Percentiles rank a stretch among this genome's conserved stretches.
phyloP scores from a whole-genome alignment of 257 asterid genomes.

The Cruciata laevipes region DNA sequence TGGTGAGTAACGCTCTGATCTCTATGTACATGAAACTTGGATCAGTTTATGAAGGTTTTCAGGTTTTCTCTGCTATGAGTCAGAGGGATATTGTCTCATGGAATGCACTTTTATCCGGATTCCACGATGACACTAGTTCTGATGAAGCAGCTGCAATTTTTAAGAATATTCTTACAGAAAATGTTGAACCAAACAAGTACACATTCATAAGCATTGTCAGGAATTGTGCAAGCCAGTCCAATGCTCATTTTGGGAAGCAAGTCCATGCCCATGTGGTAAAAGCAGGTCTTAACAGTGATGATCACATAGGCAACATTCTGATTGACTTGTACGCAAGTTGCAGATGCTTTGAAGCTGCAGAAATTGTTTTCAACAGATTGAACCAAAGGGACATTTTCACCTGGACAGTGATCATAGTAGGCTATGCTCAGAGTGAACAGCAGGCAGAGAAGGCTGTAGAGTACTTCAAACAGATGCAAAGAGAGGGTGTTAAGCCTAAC shows the following conservation, averaged over 20 bases:
- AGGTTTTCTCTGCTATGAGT: constrained; percentile 43
- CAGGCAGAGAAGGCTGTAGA: constrained; percentile 61
- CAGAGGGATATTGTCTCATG: constrained; percentile 58
- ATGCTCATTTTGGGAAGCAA: constrained; percentile 57
- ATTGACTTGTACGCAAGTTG: constrained; percentile 75
- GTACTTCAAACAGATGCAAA: constrained; percentile 59
- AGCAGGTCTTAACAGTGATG: constrained; percentile 27
- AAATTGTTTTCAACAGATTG: constrained; percentile 46
- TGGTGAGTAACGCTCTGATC: constrained; percentile 64
- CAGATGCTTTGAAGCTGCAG: constrained; percentile 46
- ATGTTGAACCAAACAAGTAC: constrained; percentile 59
- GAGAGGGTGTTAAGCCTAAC: constrained; percentile 52
- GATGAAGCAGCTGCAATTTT: constrained; percentile 48
- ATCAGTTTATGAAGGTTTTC: constrained; percentile 42
- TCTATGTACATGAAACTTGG: constrained; percentile 74
- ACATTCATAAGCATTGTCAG: constrained; percentile 62
- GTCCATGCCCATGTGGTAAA: constrained; percentile 59
- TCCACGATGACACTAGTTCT: constrained; percentile 43
- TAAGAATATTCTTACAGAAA: constrained; percentile 53
- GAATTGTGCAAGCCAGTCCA: constrained; percentile 49
- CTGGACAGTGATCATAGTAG: constrained; percentile 59
- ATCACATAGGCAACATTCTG: constrained; percentile 55
- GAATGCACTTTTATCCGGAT: constrained; percentile 74
- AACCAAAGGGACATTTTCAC: constrained; percentile 46
- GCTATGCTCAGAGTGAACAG: constrained; percentile 58